These are phyloP conservation scores for Dalbergia oliveri DNA, from an alignment of 306 rosid species.

Conservation along the genomic window DNA sequence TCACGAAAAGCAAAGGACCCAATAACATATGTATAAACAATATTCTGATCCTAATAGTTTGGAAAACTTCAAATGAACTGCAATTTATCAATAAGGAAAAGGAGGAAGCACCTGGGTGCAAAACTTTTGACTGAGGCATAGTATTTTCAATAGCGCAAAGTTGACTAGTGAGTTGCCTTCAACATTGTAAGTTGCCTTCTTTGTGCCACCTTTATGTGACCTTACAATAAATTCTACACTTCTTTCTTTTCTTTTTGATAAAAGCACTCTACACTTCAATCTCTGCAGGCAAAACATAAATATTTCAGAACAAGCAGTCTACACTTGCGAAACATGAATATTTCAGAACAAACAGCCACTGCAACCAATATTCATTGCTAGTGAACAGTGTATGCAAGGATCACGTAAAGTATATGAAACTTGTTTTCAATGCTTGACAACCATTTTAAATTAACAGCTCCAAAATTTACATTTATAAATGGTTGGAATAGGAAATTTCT, in stretches of 20 bases:
- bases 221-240: constrained; percentile 82
- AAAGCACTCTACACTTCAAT: neutral
- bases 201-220: constrained; percentile 81
- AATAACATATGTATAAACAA: too few relatives aligned
- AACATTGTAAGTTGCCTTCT: constrained; percentile 38
- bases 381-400: constrained; percentile 14
- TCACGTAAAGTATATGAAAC: constrained; percentile 41
- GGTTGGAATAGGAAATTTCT: constrained; percentile 63
- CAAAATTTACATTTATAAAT: constrained; percentile 69
- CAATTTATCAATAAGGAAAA: constrained; percentile 36
- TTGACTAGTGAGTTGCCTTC: constrained; percentile 85
- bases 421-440: constrained; percentile 61
- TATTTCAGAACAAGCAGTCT: constrained; percentile 29
- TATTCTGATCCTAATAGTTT: too few relatives aligned
- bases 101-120: constrained; percentile 68
- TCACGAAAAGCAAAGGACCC: too few relatives aligned
- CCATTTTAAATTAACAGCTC: constrained; percentile 85
- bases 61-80: constrained; percentile 6
- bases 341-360: constrained; percentile 25
- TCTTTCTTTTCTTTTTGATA: constrained; percentile 60
- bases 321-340: constrained; percentile 9
- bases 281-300: constrained; percentile 22
- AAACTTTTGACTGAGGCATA: constrained; percentile 74
- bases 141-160: constrained; percentile 73
- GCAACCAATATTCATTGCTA: constrained; percentile 26